A percentile compares a stretch with the other conserved stretches of the same genome.
Evolutionary conservation across 169 alveolate genomes (phyloP).

Genomic region (Eimeria tenella): DNA sequence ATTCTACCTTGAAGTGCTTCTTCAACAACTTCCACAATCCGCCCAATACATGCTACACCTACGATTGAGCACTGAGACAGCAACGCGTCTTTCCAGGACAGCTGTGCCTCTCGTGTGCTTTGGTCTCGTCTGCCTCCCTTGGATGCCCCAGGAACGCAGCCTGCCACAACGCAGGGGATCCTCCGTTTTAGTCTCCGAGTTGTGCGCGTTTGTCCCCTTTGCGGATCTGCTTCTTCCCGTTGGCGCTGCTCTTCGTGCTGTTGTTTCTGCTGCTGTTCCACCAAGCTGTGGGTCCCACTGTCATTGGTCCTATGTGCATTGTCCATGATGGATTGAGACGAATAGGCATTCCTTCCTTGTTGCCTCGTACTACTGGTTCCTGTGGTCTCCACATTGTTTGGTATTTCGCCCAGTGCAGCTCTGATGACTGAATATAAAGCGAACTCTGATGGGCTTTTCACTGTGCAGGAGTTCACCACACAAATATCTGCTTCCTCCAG

Average conservation of each 20-base stretch:
- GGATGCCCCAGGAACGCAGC: slow-evolving; percentile 82
- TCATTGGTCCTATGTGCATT: too few species aligned
- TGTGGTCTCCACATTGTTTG: neutral
- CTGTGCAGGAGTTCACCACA: slow-evolving; percentile 98
- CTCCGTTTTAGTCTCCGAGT: neutral
- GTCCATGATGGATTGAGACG: too few species aligned
- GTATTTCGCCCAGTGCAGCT: slow-evolving; percentile 81
- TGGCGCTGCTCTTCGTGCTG: slow-evolving; percentile 35
- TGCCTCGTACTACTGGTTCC: too few species aligned
- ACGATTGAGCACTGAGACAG: slow-evolving; percentile 83
- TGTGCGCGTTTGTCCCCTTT: too few species aligned
- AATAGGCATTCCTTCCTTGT: too few species aligned
- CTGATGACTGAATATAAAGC: slow-evolving; percentile 88
- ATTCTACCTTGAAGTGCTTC: slow-evolving; percentile 95
- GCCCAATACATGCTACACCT: slow-evolving; percentile 86
- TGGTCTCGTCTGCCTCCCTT: slow-evolving; percentile 87
- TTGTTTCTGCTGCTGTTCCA: slow-evolving; percentile 26
- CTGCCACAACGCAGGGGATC: slow-evolving; percentile 77
- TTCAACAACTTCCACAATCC: slow-evolving; percentile 97
- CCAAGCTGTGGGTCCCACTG: too few species aligned
- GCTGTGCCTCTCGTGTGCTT: neutral
- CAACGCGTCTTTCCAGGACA: slow-evolving; percentile 54
- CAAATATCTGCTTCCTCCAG: slow-evolving; percentile 94
- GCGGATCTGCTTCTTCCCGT: neutral
- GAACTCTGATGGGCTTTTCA: slow-evolving; percentile 98